Evolutionary conservation across 306 rosid genomes (phyloP).

Genomic region (cucumber (Cucumis sativus)): Cucumber_9930_V3 NC_026657.2:26795501-26796000

Average conservation of each 20-base stretch:
- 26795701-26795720: neutral
- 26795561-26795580: neutral
- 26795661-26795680: neutral
- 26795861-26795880: conserved; percentile 61
- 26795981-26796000: neutral
- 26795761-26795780: neutral
- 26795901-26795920: conserved; percentile 90
- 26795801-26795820: neutral
- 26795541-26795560: neutral
- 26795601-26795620: neutral
- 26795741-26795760: neutral
- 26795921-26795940: conserved; percentile 94
- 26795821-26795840: conserved; percentile 46
- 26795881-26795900: conserved; percentile 93
- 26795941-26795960: conserved; percentile 33
- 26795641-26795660: neutral
- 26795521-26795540: conserved; percentile 4
- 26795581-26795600: neutral
- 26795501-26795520: conserved; percentile 68
- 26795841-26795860: conserved; percentile 69
- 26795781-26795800: neutral
- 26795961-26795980: conserved; percentile 6
- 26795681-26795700: neutral
- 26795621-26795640: neutral
- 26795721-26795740: neutral